Percentiles rank a stretch among this genome's conserved stretches.
phyloP scores from a whole-genome alignment of 257 asterid species.

The Forsythia viridissima region DNA sequence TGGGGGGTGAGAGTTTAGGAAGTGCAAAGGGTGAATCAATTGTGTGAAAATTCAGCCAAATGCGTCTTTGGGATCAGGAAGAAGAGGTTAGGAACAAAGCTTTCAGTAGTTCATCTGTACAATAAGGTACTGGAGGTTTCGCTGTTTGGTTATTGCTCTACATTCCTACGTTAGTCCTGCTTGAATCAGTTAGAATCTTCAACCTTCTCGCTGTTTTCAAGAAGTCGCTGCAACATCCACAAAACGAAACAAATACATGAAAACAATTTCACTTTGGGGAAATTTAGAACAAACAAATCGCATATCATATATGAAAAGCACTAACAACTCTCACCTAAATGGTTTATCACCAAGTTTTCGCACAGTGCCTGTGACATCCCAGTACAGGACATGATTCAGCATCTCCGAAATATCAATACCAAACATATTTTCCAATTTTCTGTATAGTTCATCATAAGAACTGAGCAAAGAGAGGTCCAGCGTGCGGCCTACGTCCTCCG shows the following conservation, averaged over 20 bases:
- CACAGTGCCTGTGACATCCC: conserved; percentile 54
- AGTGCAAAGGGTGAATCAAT: not conserved
- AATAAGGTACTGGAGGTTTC: conserved; percentile 21
- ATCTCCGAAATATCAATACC: conserved; percentile 54
- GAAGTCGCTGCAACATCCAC: conserved; percentile 53
- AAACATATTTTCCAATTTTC: conserved; percentile 61
- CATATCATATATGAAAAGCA: not conserved
- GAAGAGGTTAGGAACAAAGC: conserved; percentile 28
- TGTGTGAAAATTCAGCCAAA: not conserved
- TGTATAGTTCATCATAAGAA: conserved; percentile 67
- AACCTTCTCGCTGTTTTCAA: conserved; percentile 55
- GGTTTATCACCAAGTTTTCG: conserved; percentile 67
- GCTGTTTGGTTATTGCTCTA: conserved; percentile 32
- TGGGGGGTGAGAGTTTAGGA: not conserved
- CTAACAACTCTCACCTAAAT: conserved; percentile 48
- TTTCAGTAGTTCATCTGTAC: conserved; percentile 31
- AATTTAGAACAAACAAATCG: not conserved
- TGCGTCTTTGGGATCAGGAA: conserved; percentile 3
- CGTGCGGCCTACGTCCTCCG: conserved; percentile 78
- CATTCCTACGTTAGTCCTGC: conserved; percentile 51
- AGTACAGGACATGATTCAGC: conserved; percentile 51
- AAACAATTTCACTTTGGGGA: not conserved
- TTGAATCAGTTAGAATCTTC: conserved; percentile 58
- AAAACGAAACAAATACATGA: not conserved
- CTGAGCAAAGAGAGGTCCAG: conserved; percentile 62